Conservation (phyloP, 768 basidiomycete species). For the Daedalea quercina region DNA sequence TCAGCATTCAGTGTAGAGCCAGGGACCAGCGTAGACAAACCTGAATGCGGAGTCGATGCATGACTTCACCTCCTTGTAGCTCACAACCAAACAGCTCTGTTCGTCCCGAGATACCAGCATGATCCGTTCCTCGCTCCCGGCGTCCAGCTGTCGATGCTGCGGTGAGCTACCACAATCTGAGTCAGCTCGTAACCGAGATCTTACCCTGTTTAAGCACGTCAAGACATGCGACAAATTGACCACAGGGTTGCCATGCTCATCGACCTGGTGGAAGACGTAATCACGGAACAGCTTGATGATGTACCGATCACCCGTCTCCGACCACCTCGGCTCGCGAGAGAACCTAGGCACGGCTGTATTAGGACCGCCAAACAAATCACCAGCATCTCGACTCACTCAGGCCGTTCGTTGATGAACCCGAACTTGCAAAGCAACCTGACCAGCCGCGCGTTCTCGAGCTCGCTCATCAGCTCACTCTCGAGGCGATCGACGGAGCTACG, state of each 20-base stretch:
- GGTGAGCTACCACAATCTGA: too few relatives aligned
- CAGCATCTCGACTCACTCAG: conserved; percentile 65
- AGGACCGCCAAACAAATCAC: background rate
- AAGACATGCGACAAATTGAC: conserved; percentile 89
- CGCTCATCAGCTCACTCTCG: conserved; percentile 78
- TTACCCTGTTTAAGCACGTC: conserved; percentile 87
- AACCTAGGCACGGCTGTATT: background rate
- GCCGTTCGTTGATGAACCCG: conserved; percentile 98
- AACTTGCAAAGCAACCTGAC: conserved; percentile 89
- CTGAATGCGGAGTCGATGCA: conserved; percentile 81
- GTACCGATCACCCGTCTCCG: conserved; percentile 96
- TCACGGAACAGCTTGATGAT: conserved; percentile 98
- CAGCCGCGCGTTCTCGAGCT: conserved; percentile 90
- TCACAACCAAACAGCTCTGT: conserved; percentile 91
- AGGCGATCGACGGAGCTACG: conserved; percentile 72
- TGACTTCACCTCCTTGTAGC: conserved; percentile 84
- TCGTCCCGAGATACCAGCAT: conserved; percentile 96
- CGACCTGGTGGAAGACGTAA: conserved; percentile 96
- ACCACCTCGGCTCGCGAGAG: conserved; percentile 87
- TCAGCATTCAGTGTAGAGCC: background rate
- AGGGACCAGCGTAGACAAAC: conserved; percentile 36
- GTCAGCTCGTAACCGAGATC: conserved; percentile 7
- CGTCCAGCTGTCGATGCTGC: conserved; percentile 90
- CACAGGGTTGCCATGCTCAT: conserved; percentile 83
- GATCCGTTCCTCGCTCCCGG: conserved; percentile 87